These are phyloP conservation scores for Lactifluus subvellereus DNA, from an alignment of 768 basidiomycete genomes.

Conservation along the genomic window DNA sequence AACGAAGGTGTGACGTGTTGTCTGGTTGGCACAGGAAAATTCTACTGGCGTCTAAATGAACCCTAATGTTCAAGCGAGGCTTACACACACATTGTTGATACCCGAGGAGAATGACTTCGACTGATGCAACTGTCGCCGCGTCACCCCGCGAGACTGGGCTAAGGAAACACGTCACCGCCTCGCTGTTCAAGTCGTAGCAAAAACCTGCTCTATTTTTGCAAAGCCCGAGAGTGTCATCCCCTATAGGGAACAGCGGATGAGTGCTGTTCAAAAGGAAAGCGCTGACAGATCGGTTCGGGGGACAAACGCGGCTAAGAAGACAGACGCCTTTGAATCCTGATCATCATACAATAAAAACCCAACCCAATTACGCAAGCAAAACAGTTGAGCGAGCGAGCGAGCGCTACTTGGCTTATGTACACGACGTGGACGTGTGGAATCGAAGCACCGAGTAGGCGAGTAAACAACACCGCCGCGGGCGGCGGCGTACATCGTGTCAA, in stretches of 20 bases:
- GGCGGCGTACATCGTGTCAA: not conserved
- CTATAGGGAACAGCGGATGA: not conserved
- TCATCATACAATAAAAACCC: too few relatives aligned
- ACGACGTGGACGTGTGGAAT: slow-evolving; percentile 11
- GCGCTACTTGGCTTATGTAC: slow-evolving; percentile 9
- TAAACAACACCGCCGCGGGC: slow-evolving; percentile 3
- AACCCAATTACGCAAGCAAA: not conserved
- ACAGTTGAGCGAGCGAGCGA: not conserved
- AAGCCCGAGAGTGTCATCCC: not conserved
- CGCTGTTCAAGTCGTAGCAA: not conserved
- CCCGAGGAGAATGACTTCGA: not conserved
- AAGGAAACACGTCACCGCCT: not conserved
- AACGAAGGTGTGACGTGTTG: not conserved
- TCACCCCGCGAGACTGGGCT: not conserved
- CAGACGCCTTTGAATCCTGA: too few relatives aligned
- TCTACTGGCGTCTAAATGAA: too few relatives aligned
- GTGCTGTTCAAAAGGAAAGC: not conserved
- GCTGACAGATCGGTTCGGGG: not conserved
- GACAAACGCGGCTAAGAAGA: too few relatives aligned
- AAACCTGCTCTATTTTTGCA: not conserved
- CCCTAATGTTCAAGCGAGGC: not conserved
- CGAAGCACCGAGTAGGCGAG: slow-evolving; percentile 13
- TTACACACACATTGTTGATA: not conserved
- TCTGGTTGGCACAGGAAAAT: not conserved
- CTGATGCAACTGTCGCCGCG: not conserved